A percentile compares a stretch with the other conserved stretches of the same genome.
Conservation (phyloP, 2,329 filamentous ascomycete species). For the Purpureocillium takamizusanense region DNA sequence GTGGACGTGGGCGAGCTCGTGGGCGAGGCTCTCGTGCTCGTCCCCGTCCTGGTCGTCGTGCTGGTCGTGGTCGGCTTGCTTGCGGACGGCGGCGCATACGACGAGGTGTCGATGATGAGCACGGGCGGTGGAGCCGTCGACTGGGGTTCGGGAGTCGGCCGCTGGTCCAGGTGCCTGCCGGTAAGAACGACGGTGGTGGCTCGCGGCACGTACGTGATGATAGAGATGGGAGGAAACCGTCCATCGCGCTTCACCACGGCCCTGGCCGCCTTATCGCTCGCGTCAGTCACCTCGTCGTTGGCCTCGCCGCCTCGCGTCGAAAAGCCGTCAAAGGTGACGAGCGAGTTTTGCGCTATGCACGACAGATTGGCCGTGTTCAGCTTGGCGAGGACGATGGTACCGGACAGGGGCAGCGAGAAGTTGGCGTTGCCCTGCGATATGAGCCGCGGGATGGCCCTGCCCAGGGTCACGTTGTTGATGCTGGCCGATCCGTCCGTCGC, state of each 20-base stretch:
- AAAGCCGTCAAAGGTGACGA: constrained; percentile 71
- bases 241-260: constrained; percentile 2
- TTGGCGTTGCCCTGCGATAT: constrained; percentile 55
- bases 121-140: neutral
- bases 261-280: neutral
- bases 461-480: constrained; percentile 66
- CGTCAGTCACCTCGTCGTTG: constrained; percentile 3
- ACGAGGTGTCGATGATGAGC: too few relatives aligned
- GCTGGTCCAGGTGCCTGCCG: too few relatives aligned
- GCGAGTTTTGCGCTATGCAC: constrained; percentile 76
- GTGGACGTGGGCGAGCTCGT: constrained; percentile 1
- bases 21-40: neutral
- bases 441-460: constrained; percentile 67
- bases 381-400: constrained; percentile 60
- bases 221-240: constrained; percentile 3
- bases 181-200: neutral
- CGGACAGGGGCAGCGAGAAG: constrained; percentile 69
- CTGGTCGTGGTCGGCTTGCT: too few relatives aligned
- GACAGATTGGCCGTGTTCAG: constrained; percentile 70
- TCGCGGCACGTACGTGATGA: constrained; percentile 3
- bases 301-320: constrained; percentile 21
- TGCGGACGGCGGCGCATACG: too few relatives aligned
- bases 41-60: neutral
- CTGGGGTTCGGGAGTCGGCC: too few relatives aligned
- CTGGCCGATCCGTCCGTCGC: constrained; percentile 28